These are phyloP conservation scores for Hura crepitans DNA, from an alignment of 441 rosid genomes.

Conservation along the genomic window DNA sequence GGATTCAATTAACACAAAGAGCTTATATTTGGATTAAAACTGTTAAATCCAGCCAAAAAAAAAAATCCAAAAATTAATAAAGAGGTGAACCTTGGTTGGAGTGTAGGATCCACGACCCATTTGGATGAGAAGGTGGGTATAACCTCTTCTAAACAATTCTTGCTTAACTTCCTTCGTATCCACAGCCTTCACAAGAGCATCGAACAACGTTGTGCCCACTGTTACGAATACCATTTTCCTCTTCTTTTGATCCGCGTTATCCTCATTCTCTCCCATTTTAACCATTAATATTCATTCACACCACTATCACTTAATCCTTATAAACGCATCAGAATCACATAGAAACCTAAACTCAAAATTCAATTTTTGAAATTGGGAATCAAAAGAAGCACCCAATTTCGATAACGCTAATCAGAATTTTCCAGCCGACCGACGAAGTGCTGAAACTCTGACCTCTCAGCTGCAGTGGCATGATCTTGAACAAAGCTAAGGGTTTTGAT, in stretches of 20 bases:
- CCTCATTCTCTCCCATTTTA: conserved; percentile 34
- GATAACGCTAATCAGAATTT: no score
- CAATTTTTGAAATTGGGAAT: background rate
- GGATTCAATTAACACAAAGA: background rate
- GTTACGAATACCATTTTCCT: conserved; percentile 63
- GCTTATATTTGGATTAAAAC: conserved; percentile 5
- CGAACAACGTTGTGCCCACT: conserved; percentile 85
- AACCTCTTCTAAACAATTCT: conserved; percentile 57
- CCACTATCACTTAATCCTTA: background rate
- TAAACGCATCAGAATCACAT: background rate
- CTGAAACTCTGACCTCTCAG: no score
- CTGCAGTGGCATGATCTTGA: no score
- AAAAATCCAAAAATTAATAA: background rate
- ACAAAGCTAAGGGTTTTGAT: no score
- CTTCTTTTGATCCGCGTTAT: conserved; percentile 29
- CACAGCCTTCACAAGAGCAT: conserved; percentile 59
- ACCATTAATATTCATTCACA: background rate
- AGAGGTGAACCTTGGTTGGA: conserved; percentile 52
- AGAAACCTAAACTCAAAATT: background rate
- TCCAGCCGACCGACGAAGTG: no score
- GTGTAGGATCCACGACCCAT: conserved; percentile 72
- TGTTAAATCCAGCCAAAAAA: background rate
- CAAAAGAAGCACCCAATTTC: no score
- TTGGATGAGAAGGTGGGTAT: conserved; percentile 68
- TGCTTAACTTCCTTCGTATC: conserved; percentile 49